Evolutionary conservation across 2,329 filamentous ascomycete genomes (phyloP), one percentile per base, ranked within the genome.

Genomic region (Tolypocladium amazonense): DNA sequence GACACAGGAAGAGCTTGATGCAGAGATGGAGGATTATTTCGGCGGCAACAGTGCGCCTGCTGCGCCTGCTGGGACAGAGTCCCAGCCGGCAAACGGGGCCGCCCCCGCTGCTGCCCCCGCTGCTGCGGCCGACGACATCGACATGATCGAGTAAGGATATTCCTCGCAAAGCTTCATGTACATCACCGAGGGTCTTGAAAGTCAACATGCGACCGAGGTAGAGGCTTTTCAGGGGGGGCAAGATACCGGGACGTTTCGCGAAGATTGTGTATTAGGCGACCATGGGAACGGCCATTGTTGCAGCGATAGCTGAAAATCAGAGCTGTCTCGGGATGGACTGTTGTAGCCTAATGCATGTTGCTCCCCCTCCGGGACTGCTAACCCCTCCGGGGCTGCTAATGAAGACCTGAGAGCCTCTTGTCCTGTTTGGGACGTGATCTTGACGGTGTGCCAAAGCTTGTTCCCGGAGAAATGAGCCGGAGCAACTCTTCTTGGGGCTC

Each of bases 11-110:
- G 90, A 97, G 71, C 79, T 97, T 47, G 92, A 97, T 72, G 90
- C 90, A n/a, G 92, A 97, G 75, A 97, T 97, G 92, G 91, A 88
- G 37, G 90, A 96, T 70, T 97, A 97, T 73, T 97, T 91, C 79
- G 86, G 82, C 37, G 77, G 76, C 33, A 62, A 67, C 43, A 77
- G 76, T 30, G 69, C 75, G 56, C 73, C 69, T 57, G 72, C 69
- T 60, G 70, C 69, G 56, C 73, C 69, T 57, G 72, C 69, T 60
- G 70, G 68, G 14, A 62, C 65, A 11, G 64, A 62, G 37, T 58
- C 65, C 20, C 64, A 63, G 25, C 63, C 62, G 18, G 61, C 60
- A 12, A 69, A 72, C 35, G 65, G 70, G 53, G 66, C 68, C 27
- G 66, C 66, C 62, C 60, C 59, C 2, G 60, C 64, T 56, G 30